These are phyloP conservation scores for Leccinum arenicola DNA, from an alignment of 768 basidiomycete species.

Conservation along the genomic window DNA sequence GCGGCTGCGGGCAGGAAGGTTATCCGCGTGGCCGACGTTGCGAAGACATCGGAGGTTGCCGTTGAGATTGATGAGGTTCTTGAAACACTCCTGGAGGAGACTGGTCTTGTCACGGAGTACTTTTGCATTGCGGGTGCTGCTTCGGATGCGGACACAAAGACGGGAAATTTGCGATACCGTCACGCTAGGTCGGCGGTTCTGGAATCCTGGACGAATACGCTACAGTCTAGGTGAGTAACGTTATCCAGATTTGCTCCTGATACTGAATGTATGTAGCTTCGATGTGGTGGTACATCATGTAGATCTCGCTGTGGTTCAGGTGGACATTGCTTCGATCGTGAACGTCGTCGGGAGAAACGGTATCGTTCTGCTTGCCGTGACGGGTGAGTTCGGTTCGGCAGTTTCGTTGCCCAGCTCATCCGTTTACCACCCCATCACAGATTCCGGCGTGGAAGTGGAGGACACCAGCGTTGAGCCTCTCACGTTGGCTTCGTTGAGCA, in stretches of 20 bases:
- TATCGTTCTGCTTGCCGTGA: slow-evolving; percentile 22
- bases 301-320: slow-evolving; percentile 19
- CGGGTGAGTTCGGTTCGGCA: slow-evolving; percentile 7
- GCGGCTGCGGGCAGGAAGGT: slow-evolving; percentile 20
- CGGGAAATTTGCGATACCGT: slow-evolving; percentile 7
- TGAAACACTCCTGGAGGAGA: slow-evolving; percentile 14
- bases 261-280: slow-evolving; percentile 4
- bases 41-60: slow-evolving; percentile 17
- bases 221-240: slow-evolving; percentile 10
- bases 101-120: slow-evolving; percentile 17
- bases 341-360: slow-evolving; percentile 25
- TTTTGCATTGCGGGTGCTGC: slow-evolving; percentile 17
- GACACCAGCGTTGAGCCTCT: not conserved
- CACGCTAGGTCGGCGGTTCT: slow-evolving; percentile 18
- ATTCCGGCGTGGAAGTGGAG: not conserved
- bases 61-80: slow-evolving; percentile 17
- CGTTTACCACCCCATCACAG: not conserved
- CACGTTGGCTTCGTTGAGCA: not conserved
- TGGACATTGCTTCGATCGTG: slow-evolving; percentile 20
- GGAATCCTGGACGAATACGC: slow-evolving; percentile 16
- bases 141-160: slow-evolving; percentile 26
- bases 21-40: slow-evolving; percentile 26
- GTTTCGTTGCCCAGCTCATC: too few relatives aligned
- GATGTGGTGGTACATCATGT: slow-evolving; percentile 23
- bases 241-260: not conserved